A percentile compares a stretch with the other conserved stretches of the same genome.
Evolutionary conservation across 2,329 filamentous ascomycete species (phyloP).

Genomic region (Beauveria asiatica): DNA sequence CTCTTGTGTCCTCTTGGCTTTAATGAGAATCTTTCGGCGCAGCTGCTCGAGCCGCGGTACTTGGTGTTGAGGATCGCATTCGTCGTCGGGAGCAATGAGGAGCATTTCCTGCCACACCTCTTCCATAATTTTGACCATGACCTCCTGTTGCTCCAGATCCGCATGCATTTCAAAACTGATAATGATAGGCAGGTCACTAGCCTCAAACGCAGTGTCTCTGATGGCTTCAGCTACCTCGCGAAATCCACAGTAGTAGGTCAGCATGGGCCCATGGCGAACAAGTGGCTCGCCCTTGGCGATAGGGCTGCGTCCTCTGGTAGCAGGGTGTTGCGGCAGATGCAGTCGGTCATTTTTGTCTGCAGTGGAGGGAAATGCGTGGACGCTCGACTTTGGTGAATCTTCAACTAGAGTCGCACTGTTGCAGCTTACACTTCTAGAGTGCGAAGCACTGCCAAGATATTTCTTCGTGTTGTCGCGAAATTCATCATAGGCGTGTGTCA

Average conservation of each 20-base stretch:
- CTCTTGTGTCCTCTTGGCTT: constrained; percentile 57
- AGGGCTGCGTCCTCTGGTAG: constrained; percentile 16
- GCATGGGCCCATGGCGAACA: constrained; percentile 74
- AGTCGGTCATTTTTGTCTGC: constrained; percentile 27
- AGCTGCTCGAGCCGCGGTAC: constrained; percentile 66
- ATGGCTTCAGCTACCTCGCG: constrained; percentile 78
- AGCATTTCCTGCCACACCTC: constrained; percentile 74
- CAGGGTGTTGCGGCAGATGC: constrained; percentile 21
- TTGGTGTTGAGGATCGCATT: constrained; percentile 41
- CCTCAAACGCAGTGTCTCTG: constrained; percentile 66
- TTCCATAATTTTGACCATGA: constrained; percentile 91
- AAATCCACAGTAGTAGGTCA: constrained; percentile 80
- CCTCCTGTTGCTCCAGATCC: constrained; percentile 70
- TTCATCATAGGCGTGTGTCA: constrained; percentile 28
- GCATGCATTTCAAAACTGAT: constrained; percentile 91
- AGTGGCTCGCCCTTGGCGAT: constrained; percentile 56
- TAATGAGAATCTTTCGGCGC: constrained; percentile 72
- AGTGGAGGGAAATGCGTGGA: constrained; percentile 19
- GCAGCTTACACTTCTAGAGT: constrained; percentile 32
- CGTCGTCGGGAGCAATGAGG: constrained; percentile 48
- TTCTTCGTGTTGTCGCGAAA: constrained; percentile 18
- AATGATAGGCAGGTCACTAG: constrained; percentile 72
- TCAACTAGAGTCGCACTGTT: constrained; percentile 24
- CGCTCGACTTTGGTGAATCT: constrained; percentile 24
- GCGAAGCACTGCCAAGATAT: constrained; percentile 24